These are phyloP conservation scores for Sphagnum fallax DNA, from an alignment of 228 moss, liverwort and hornwort species.

Conservation along the genomic window DNA sequence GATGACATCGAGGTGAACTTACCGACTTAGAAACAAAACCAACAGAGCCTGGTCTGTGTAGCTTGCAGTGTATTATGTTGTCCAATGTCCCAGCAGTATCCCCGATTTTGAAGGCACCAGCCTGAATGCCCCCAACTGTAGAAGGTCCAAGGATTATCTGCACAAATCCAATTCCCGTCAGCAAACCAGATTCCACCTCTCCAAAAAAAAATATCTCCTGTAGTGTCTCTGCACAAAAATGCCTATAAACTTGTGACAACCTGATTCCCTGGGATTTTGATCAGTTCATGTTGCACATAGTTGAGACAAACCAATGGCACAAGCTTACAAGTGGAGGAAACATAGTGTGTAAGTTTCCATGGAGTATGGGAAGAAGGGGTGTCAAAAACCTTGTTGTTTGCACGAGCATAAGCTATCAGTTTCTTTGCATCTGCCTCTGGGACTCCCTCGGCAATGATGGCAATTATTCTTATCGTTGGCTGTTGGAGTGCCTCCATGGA, in stretches of 20 bases:
- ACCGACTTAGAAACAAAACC: constrained; percentile 95
- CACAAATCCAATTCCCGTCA: background rate
- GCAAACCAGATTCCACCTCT: background rate
- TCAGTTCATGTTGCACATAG: too few species aligned
- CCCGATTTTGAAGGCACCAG: constrained; percentile 93
- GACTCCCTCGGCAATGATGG: constrained; percentile 92
- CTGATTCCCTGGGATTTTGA: too few species aligned
- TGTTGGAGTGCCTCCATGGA: constrained; percentile 92
- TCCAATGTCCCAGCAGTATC: constrained; percentile 91
- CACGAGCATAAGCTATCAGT: constrained; percentile 71
- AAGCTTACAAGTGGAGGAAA: too few species aligned
- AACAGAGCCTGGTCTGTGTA: constrained; percentile 82
- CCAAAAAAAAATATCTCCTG: background rate
- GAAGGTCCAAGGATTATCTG: constrained; percentile 65
- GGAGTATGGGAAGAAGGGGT: too few species aligned
- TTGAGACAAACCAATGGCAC: too few species aligned
- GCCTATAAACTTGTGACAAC: too few species aligned
- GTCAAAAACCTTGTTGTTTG: constrained; percentile 65
- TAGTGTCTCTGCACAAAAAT: too few species aligned
- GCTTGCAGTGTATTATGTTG: constrained; percentile 89
- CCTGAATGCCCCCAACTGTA: constrained; percentile 92
- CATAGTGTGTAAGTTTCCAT: too few species aligned
- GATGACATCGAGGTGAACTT: constrained; percentile 7
- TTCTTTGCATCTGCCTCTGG: constrained; percentile 90
- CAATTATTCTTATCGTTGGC: constrained; percentile 85